phyloP scores from a whole-genome alignment of 192 early-diverging fungal genomes.

The Podila clonocystis region DNA sequence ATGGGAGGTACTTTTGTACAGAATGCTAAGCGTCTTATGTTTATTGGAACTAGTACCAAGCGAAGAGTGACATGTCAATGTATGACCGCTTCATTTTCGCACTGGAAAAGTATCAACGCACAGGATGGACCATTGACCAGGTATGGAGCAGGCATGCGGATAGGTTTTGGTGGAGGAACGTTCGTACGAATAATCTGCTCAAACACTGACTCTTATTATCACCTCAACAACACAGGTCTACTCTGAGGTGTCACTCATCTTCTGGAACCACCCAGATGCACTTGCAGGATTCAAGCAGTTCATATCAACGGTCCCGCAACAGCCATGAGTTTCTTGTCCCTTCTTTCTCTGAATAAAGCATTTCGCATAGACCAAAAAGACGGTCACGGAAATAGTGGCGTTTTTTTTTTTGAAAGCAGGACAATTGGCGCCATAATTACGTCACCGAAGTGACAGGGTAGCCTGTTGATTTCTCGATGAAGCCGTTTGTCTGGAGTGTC shows the following conservation, averaged over 20 bases:
- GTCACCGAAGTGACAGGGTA: too few species aligned
- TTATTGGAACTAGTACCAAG: conserved; percentile 12
- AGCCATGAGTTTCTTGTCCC: background rate
- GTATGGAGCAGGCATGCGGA: conserved; percentile 1
- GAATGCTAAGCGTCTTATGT: background rate
- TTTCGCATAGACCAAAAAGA: too few species aligned
- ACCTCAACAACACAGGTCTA: conserved; percentile 20
- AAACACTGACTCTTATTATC: background rate
- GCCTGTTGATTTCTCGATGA: too few species aligned
- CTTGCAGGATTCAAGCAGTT: conserved; percentile 47
- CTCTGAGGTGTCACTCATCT: conserved; percentile 50
- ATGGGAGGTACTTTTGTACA: background rate
- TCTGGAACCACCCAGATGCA: conserved; percentile 50
- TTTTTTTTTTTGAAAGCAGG: too few species aligned
- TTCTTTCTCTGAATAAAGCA: too few species aligned
- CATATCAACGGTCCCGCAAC: conserved; percentile 31
- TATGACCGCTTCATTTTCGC: conserved; percentile 50
- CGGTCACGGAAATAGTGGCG: too few species aligned
- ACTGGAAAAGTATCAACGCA: conserved; percentile 46
- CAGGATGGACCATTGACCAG: conserved; percentile 52
- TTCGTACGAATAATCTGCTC: background rate
- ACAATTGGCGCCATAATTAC: too few species aligned
- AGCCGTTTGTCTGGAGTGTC: too few species aligned
- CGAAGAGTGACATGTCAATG: conserved; percentile 46
- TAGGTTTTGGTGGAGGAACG: too few species aligned